A percentile compares a stretch with the other conserved stretches of the same genome.
These are phyloP conservation scores for Castanea crenata DNA, from an alignment of 306 rosid genomes.

Conservation along the genomic window DNA sequence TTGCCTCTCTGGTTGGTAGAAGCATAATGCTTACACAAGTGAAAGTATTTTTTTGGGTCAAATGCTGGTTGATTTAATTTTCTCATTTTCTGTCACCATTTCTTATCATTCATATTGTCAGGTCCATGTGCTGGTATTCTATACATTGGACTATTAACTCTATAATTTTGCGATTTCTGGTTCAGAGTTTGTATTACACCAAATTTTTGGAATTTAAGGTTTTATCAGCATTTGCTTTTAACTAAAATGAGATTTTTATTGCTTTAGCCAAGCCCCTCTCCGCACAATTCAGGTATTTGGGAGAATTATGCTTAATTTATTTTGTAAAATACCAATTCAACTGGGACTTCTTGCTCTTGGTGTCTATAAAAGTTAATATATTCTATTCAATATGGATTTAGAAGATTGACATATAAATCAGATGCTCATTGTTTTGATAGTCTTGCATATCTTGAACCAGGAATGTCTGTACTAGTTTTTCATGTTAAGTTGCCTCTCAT, in stretches of 20 bases:
- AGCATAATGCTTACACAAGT: not conserved
- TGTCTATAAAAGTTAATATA: not conserved
- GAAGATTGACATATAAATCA: too few species aligned
- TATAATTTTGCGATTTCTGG: too few species aligned
- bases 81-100: not conserved
- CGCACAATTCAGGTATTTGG: not conserved
- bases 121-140: not conserved
- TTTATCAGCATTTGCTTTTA: not conserved
- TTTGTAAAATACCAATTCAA: not conserved
- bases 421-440: too few species aligned
- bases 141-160: not conserved
- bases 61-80: not conserved
- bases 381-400: too few species aligned
- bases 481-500: not conserved
- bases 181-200: too few species aligned
- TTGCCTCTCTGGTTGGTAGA: not conserved
- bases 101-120: not conserved
- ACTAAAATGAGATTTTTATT: not conserved
- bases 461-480: not conserved
- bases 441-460: not conserved
- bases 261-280: not conserved
- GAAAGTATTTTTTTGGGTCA: not conserved
- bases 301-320: not conserved
- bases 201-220: not conserved
- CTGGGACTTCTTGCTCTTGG: not conserved